Evolutionary conservation across 176 grass and related monocot genomes (phyloP), one percentile per base, ranked within the genome.

Genomic region (Aechmea fasciata): DNA sequence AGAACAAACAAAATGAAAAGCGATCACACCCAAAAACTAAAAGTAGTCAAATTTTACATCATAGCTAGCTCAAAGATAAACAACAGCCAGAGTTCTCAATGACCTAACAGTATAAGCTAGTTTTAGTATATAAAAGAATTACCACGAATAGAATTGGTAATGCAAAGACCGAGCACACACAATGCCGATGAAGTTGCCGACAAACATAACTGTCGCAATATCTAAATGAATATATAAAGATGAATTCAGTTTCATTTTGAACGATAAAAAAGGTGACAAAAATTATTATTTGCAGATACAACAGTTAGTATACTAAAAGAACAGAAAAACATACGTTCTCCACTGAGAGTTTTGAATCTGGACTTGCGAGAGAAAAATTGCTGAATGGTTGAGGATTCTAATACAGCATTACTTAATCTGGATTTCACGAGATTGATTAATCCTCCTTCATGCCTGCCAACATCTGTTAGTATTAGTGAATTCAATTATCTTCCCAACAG

Each of bases 81-180:
- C 3, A 7, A 59, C 2, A 55, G 2, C 11, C 12, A 13, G 22
- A 23, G 22, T 23, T 23, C 54, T 59, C 15, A 14, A 59, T 1
- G 3, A 17, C 10, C 4, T 2, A 20, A 59, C 52, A 55, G 33
- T 41, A 59, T 8, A 17, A 57, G 13, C 15, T 10, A 59, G 15
- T 18, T 18, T 59, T 59, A 59, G 54, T 18, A 59, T 59, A 10
- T 59, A 10, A 47, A 66, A 41, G 20, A 64, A 63, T 81, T 84
- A 92, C 89, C 89, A 97, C 57, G 89, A 92, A 90, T 97, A 90
- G 52, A 97, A 97, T 70, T 97, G 86, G 63, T 92, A 92, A 79
- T 97, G 89, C 13, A 92, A 79, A 70, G 89, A 97, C 62, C 94
- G 70, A 47, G 89, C 89, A 59, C 72, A 97, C 49, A 92, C 70